phyloP scores from a whole-genome alignment of 2,329 filamentous ascomycete genomes.

The Trichoderma asperellum region DNA sequence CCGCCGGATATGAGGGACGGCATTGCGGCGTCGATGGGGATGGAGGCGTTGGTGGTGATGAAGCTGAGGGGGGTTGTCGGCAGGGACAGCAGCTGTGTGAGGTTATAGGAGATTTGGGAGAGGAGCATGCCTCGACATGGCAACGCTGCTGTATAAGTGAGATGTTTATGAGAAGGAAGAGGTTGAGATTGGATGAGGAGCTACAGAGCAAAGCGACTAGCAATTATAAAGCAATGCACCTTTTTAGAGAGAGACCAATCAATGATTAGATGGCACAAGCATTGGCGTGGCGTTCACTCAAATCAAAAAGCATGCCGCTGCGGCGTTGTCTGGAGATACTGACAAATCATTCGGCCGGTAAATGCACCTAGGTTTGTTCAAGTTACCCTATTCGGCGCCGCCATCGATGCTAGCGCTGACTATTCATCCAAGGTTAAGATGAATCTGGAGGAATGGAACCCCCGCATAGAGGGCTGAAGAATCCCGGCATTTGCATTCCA shows the following conservation, averaged over 20 bases:
- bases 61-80: background rate
- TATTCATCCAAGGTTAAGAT: background rate
- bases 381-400: conserved; percentile 7
- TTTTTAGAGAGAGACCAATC: background rate
- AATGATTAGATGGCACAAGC: background rate
- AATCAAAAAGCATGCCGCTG: background rate
- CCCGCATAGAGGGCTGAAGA: background rate
- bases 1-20: background rate
- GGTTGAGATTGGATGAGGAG: background rate
- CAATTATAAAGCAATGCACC: background rate
- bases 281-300: background rate
- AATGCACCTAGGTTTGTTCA: conserved; percentile 3
- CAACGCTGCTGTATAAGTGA: background rate
- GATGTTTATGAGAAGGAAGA: background rate
- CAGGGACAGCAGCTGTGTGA: conserved; percentile 8
- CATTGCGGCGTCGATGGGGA: conserved; percentile 15
- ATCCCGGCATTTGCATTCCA: background rate
- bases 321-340: background rate
- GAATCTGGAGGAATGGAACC: background rate
- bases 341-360: conserved; percentile 21
- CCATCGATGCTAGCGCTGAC: conserved; percentile 19
- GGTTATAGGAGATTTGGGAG: conserved; percentile 8
- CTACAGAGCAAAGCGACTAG: background rate
- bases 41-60: conserved; percentile 23
- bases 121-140: conserved; percentile 11